Percentiles rank a stretch among this genome's conserved stretches.
Evolutionary conservation across 345 rosid genomes (phyloP).

Genomic region (Angophora floribunda): DNA sequence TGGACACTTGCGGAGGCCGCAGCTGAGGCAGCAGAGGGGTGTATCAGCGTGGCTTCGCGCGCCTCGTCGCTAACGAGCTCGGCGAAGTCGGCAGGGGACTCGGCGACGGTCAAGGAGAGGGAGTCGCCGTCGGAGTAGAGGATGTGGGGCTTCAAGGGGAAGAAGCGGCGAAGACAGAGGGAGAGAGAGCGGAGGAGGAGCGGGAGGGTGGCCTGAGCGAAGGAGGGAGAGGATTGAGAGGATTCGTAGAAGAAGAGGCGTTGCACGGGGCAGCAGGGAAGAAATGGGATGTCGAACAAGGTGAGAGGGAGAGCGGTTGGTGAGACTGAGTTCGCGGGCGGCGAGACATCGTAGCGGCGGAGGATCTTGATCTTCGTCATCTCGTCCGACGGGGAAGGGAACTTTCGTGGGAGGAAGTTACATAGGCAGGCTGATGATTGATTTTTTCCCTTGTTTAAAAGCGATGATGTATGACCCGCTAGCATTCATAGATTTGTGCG

Average conservation of each 20-base stretch:
- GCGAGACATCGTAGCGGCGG: slow-evolving; percentile 14
- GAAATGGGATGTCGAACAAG: slow-evolving; percentile 23
- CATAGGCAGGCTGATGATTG: too few species aligned
- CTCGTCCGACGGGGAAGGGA: background rate
- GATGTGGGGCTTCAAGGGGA: slow-evolving; percentile 24
- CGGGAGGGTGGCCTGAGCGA: slow-evolving; percentile 21
- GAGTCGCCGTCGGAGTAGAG: background rate
- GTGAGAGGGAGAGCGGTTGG: slow-evolving; percentile 21
- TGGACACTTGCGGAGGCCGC: background rate
- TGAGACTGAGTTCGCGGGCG: slow-evolving; percentile 19
- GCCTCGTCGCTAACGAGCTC: background rate
- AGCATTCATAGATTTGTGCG: too few species aligned
- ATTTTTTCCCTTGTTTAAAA: too few species aligned
- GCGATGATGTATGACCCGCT: too few species aligned
- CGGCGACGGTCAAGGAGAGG: slow-evolving; percentile 10
- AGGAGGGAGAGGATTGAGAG: slow-evolving; percentile 11
- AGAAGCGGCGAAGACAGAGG: slow-evolving; percentile 28
- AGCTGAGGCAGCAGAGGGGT: slow-evolving; percentile 16
- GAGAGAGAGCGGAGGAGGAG: slow-evolving; percentile 36
- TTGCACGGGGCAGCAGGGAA: slow-evolving; percentile 5
- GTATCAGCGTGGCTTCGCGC: background rate
- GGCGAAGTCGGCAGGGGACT: slow-evolving; percentile 11
- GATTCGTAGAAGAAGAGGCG: slow-evolving; percentile 24
- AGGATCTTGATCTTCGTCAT: background rate
- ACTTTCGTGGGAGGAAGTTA: too few species aligned